Percentiles rank a stretch among this genome's conserved stretches.
Conservation (phyloP, 371 early-diverging fungal species). For the Fennellomyces sp. region DNA sequence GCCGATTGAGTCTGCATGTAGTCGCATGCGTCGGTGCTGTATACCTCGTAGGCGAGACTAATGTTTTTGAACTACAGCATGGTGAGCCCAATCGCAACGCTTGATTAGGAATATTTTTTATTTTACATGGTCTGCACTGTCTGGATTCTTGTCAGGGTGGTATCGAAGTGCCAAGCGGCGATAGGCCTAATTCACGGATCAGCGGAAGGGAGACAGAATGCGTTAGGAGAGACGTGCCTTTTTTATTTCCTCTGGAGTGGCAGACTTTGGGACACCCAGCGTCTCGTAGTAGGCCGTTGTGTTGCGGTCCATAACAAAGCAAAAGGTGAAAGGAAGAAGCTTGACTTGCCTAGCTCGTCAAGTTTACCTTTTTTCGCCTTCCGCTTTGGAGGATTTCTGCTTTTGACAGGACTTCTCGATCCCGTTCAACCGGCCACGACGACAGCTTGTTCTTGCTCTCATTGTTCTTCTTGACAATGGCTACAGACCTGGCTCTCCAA, state of each 20-base stretch:
- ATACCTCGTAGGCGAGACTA: conserved; percentile 83
- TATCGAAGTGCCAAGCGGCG: conserved; percentile 70
- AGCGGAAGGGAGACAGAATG: background rate
- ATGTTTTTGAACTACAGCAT: conserved; percentile 76
- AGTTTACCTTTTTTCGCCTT: background rate
- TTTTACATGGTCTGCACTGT: conserved; percentile 53
- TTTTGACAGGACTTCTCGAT: conserved; percentile 1
- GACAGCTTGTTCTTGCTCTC: too few relatives aligned
- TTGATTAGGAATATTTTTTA: background rate
- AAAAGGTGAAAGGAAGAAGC: background rate
- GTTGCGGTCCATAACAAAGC: conserved; percentile 40
- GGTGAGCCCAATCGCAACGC: too few relatives aligned
- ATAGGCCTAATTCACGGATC: conserved; percentile 24
- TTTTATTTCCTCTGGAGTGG: conserved; percentile 70
- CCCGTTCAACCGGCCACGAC: too few relatives aligned
- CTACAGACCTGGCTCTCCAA: too few relatives aligned
- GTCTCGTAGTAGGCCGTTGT: conserved; percentile 56
- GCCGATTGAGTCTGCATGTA: too few relatives aligned
- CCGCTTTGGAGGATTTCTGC: background rate
- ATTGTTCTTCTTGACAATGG: too few relatives aligned
- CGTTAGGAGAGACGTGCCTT: conserved; percentile 44
- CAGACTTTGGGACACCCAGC: conserved; percentile 62
- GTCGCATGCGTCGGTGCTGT: too few relatives aligned
- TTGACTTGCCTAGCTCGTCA: too few relatives aligned
- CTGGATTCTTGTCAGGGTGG: conserved; percentile 80